These are phyloP conservation scores for Hypoxylon fuscum DNA, from an alignment of 495 filamentous ascomycete genomes.

Conservation along the genomic window DNA sequence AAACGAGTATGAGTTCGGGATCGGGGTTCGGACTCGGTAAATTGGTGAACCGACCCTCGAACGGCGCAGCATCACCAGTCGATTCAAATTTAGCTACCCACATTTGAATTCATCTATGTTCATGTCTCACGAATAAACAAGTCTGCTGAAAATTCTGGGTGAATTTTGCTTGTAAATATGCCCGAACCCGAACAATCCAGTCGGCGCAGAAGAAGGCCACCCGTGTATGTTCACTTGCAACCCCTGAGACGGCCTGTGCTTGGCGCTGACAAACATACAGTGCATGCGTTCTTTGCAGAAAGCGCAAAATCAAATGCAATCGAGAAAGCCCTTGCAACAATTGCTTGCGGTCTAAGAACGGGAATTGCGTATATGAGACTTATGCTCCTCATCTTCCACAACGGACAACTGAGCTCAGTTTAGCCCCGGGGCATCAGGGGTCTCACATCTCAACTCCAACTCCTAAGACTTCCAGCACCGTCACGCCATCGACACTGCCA, in stretches of 20 bases:
- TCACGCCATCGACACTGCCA: constrained; percentile 5
- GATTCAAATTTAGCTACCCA: neutral
- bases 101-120: constrained; percentile 14
- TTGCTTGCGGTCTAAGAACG: constrained; percentile 56
- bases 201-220: constrained; percentile 57
- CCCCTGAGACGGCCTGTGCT: constrained; percentile 3
- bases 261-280: constrained; percentile 40
- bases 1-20: neutral
- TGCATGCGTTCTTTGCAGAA: constrained; percentile 59
- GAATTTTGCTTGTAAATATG: constrained; percentile 28
- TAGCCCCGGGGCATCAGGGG: neutral
- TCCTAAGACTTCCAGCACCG: neutral
- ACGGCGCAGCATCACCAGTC: neutral
- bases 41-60: constrained; percentile 4
- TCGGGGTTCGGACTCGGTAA: constrained; percentile 31
- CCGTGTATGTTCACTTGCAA: constrained; percentile 49
- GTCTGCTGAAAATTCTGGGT: neutral
- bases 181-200: constrained; percentile 50
- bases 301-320: constrained; percentile 62
- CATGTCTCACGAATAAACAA: constrained; percentile 1
- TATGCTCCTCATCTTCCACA: constrained; percentile 21
- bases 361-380: constrained; percentile 53
- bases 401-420: constrained; percentile 10
- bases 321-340: constrained; percentile 60
- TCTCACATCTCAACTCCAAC: constrained; percentile 4